Evolutionary conservation across 1,284 basidiomycete species (phyloP), one percentile per base, ranked within the genome.

Genomic region (Sporisorium graminicola): DNA sequence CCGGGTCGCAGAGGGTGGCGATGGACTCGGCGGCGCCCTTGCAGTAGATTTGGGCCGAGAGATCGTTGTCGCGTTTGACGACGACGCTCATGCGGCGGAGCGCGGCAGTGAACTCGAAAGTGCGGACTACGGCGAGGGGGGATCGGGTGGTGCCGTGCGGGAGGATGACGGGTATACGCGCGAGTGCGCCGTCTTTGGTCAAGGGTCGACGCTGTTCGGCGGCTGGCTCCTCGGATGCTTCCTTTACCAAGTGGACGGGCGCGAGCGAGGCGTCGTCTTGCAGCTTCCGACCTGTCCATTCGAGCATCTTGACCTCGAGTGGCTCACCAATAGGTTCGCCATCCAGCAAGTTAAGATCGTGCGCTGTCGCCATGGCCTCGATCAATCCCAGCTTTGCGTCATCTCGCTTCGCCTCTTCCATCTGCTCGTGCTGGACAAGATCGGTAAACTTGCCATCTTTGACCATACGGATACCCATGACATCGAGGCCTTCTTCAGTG

Each of bases 31-130:
- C 70, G 7, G 77, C 77, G 6, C 77, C 77, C 43, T 78, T 78
- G 61, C 64, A 64, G 58, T 65, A 78, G 40, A 77, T 20, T 13
- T 35, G 26, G 0, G 54, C 52, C 2, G 33, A 26, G 20, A 49
- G 37, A 18, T 42, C 5, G 50, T 18, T 13, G 6, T 55, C 31
- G 33, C 58, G 51, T 40, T 74, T 68, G 53, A 70, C 63, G 40
- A 78, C 35, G 37, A 78, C 75, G 43, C 66, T 69, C 77, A 78
- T 78, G n/a, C 76, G 43, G 8, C 76, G 65, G 33, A 78, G 56
- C 16, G 44, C n/a, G n/a, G 73, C 42, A 20, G 42, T 49, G 49
- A 78, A 77, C 27, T 68, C 76, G 35, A 67, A 77, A 18, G 62
- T 65, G 12, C 59, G 56, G 9, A 76, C 20, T 3, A 78, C 29